phyloP scores from a whole-genome alignment of 2,329 filamentous ascomycete species.

The Colletotrichum sp. region DNA sequence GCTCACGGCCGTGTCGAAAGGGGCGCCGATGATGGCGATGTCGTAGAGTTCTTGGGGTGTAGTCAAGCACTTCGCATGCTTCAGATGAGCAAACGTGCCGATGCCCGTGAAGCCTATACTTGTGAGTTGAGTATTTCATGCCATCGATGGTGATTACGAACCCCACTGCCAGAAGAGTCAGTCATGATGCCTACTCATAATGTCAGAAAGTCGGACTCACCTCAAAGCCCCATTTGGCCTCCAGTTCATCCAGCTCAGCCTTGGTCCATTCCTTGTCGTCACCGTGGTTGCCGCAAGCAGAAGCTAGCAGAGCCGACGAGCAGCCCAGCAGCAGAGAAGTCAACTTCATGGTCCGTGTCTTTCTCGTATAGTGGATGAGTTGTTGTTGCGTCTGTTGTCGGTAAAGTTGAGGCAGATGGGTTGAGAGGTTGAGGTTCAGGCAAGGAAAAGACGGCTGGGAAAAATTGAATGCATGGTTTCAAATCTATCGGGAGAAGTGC shows the following conservation, averaged over 20 bases:
- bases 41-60: constrained; percentile 68
- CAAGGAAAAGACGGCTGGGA: background rate
- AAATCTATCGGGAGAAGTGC: background rate
- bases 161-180: constrained; percentile 13
- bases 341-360: constrained; percentile 9
- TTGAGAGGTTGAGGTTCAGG: background rate
- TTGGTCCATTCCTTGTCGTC: constrained; percentile 50
- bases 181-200: background rate
- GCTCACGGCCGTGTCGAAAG: constrained; percentile 76
- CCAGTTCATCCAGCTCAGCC: constrained; percentile 56
- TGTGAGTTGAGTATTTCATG: constrained; percentile 47
- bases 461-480: background rate
- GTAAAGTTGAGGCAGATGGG: background rate
- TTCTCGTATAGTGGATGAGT: background rate
- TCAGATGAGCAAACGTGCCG: constrained; percentile 74
- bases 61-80: constrained; percentile 72
- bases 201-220: constrained; percentile 33
- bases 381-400: background rate
- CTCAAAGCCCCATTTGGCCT: constrained; percentile 63
- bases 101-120: constrained; percentile 69
- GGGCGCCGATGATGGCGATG: constrained; percentile 74
- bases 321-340: constrained; percentile 16
- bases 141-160: background rate
- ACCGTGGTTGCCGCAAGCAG: constrained; percentile 36
- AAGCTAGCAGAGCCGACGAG: constrained; percentile 27